These are phyloP conservation scores for Rhizopus arrhizus DNA, from an alignment of 371 early-diverging fungal genomes.

Conservation along the genomic window DNA sequence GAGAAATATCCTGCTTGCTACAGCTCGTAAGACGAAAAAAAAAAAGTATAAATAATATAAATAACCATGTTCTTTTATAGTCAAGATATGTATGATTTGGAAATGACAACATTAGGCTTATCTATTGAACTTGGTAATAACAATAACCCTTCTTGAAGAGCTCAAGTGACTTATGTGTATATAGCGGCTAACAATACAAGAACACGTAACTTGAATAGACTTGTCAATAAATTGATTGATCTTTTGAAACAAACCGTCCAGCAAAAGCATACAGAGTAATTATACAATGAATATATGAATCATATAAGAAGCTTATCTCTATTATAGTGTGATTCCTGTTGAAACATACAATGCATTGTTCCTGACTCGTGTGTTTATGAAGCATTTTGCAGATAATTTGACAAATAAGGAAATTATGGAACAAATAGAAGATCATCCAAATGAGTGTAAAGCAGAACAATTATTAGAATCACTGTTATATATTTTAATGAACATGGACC, in stretches of 20 bases:
- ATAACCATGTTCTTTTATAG: slow-evolving; percentile 32
- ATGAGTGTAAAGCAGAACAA: slow-evolving; percentile 49
- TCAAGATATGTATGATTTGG: slow-evolving; percentile 75
- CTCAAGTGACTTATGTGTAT: background rate
- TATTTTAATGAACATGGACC: slow-evolving; percentile 63
- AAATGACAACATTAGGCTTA: slow-evolving; percentile 67
- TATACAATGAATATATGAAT: background rate
- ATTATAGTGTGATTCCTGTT: slow-evolving; percentile 37
- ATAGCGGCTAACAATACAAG: slow-evolving; percentile 66
- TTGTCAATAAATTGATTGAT: slow-evolving; percentile 61
- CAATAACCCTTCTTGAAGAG: slow-evolving; percentile 5
- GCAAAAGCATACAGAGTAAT: slow-evolving; percentile 52
- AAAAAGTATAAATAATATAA: background rate
- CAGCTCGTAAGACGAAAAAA: slow-evolving; percentile 41
- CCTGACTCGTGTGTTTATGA: slow-evolving; percentile 63
- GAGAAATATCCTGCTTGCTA: slow-evolving; percentile 54
- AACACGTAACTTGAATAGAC: slow-evolving; percentile 70
- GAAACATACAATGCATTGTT: slow-evolving; percentile 74
- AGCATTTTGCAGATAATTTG: slow-evolving; percentile 70
- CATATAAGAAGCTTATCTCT: background rate
- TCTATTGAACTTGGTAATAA: slow-evolving; percentile 66
- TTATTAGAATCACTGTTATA: slow-evolving; percentile 62
- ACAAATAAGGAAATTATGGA: slow-evolving; percentile 57
- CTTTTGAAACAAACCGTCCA: slow-evolving; percentile 56
- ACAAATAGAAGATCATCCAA: slow-evolving; percentile 55